Conservation (phyloP, 2,329 filamentous ascomycete species). For the Arthrobotrys musiformis region DNA sequence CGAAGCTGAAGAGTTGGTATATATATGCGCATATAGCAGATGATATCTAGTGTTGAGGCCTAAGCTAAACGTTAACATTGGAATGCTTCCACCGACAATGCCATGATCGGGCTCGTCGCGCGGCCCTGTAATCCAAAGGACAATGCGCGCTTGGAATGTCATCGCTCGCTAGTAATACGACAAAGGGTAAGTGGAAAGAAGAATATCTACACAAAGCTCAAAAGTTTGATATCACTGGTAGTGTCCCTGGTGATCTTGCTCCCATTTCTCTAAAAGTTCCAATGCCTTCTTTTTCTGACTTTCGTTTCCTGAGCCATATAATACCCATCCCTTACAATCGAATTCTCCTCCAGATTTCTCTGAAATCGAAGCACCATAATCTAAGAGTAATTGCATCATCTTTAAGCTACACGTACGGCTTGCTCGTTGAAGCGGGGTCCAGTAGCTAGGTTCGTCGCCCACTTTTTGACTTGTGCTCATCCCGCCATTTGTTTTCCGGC, state of each 20-base stretch:
- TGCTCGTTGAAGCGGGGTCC: conserved; percentile 21
- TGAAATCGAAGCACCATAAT: conserved; percentile 14
- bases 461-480: not conserved
- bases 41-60: no score
- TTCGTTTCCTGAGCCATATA: not conserved
- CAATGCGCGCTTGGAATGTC: no score
- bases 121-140: no score
- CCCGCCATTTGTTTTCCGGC: not conserved
- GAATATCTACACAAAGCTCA: no score
- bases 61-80: no score
- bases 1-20: no score
- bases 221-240: not conserved
- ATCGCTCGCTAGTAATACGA: no score
- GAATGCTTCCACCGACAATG: no score
- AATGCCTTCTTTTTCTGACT: not conserved
- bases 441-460: not conserved
- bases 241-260: not conserved
- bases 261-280: conserved; percentile 8
- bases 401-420: not conserved
- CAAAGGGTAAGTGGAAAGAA: no score
- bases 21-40: no score
- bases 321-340: conserved; percentile 19
- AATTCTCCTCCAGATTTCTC: conserved; percentile 23
- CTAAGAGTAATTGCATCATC: conserved; percentile 20
- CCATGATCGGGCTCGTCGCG: no score